phyloP scores from a whole-genome alignment of 768 basidiomycete species.

The Calocera viscosa region DNA sequence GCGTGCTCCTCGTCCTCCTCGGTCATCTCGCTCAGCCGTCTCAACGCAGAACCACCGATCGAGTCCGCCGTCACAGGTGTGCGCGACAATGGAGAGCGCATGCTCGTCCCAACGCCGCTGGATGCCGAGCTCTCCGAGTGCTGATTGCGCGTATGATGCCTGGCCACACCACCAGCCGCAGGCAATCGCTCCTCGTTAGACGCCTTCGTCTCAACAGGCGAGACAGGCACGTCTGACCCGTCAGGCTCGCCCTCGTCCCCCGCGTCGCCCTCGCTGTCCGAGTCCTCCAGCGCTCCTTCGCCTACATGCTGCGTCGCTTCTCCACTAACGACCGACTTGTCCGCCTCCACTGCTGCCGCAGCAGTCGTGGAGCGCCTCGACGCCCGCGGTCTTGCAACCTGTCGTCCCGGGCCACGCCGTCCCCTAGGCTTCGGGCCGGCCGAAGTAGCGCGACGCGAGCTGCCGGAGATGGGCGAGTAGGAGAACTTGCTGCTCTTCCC shows the following conservation, averaged over 20 bases:
- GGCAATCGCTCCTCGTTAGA: not conserved
- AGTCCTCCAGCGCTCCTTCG: conserved; percentile 1
- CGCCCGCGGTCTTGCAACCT: not conserved
- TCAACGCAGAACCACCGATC: not conserved
- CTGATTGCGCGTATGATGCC: not conserved
- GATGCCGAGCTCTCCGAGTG: conserved; percentile 1
- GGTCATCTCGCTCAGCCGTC: conserved; percentile 2
- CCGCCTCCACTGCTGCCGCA: not conserved
- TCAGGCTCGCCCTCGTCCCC: not conserved
- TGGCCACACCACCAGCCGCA: not conserved
- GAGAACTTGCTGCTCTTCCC: conserved; percentile 7
- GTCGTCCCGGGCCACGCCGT: not conserved
- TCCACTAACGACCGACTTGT: not conserved
- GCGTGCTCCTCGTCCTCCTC: not conserved
- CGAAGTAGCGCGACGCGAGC: not conserved
- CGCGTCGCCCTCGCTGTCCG: conserved; percentile 2
- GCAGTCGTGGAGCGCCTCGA: not conserved
- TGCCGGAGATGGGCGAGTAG: not conserved
- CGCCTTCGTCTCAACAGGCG: not conserved
- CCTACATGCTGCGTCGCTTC: not conserved
- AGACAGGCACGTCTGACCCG: not conserved
- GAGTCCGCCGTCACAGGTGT: not conserved
- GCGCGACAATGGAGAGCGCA: not conserved
- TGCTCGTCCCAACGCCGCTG: not conserved
- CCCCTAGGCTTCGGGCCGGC: not conserved